Percentiles rank a stretch among this genome's conserved stretches.
Conservation (phyloP, 257 asterid genomes). For the Nicotiana undulata region DNA sequence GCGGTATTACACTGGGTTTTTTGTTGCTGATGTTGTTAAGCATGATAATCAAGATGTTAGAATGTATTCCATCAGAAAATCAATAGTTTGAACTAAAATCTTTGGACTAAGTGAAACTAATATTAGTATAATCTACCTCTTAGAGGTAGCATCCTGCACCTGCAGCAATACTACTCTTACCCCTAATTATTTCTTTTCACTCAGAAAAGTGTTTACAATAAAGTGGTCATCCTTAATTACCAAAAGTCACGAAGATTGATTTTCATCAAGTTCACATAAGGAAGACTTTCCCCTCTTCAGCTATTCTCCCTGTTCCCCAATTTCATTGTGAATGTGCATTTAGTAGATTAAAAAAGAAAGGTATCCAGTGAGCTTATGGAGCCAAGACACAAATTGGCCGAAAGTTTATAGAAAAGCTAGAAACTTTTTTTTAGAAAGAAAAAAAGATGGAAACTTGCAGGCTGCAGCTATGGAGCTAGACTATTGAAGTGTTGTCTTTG, state of each 20-base stretch:
- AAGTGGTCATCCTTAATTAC: not conserved
- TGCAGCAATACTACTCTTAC: not conserved
- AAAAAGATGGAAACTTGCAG: too few species aligned
- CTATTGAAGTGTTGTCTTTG: not conserved
- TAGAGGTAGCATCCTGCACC: not conserved
- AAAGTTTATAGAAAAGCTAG: not conserved
- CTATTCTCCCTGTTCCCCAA: not conserved
- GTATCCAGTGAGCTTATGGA: not conserved
- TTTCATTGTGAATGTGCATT: not conserved
- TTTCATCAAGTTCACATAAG: slow-evolving; percentile 2
- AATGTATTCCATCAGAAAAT: not conserved
- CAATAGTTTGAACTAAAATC: not conserved
- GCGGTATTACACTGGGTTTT: too few species aligned
- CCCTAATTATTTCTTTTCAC: not conserved
- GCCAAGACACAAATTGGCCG: not conserved
- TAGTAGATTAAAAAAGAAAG: not conserved
- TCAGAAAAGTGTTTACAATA: not conserved
- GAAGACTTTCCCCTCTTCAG: not conserved
- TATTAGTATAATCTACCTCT: not conserved
- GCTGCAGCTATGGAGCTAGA: not conserved
- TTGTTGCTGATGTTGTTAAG: not conserved
- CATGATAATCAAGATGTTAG: not conserved
- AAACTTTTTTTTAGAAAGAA: not conserved
- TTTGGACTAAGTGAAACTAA: not conserved
- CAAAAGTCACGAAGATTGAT: not conserved